phyloP scores from a whole-genome alignment of 2,329 filamentous ascomycete species.

The Xylariales sp. region DNA sequence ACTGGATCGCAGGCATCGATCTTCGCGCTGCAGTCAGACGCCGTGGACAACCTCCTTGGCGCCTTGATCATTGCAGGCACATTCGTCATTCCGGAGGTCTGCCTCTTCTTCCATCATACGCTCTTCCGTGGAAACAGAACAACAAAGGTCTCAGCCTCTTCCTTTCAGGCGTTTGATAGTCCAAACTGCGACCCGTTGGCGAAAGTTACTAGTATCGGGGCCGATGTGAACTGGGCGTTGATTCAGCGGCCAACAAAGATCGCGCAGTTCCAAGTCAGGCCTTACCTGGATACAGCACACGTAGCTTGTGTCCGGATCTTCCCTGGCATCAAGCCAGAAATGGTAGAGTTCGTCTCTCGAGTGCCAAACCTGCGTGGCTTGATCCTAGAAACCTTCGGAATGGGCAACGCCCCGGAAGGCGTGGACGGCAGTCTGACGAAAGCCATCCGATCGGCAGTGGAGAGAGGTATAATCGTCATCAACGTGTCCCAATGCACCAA shows the following conservation, averaged over 20 bases:
- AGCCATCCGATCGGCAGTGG: conserved; percentile 71
- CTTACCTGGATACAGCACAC: conserved; percentile 76
- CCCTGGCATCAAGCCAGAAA: conserved; percentile 87
- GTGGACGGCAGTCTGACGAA: conserved; percentile 73
- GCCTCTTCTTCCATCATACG: conserved; percentile 88
- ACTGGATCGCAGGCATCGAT: conserved; percentile 83
- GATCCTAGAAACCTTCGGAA: conserved; percentile 87
- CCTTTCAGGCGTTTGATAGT: conserved; percentile 81
- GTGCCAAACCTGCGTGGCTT: conserved; percentile 74
- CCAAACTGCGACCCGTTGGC: conserved; percentile 84
- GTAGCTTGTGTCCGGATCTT: conserved; percentile 88
- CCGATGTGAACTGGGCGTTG: conserved; percentile 75
- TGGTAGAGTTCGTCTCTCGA: conserved; percentile 79
- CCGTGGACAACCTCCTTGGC: conserved; percentile 83
- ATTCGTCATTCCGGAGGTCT: conserved; percentile 89
- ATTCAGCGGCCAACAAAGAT: conserved; percentile 71
- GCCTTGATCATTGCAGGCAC: conserved; percentile 87
- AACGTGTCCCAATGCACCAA: conserved; percentile 87
- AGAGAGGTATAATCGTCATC: conserved; percentile 78
- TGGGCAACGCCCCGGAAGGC: conserved; percentile 84
- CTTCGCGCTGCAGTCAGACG: conserved; percentile 85
- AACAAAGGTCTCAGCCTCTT: conserved; percentile 81
- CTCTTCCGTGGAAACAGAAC: conserved; percentile 84
- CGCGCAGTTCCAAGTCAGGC: conserved; percentile 68
- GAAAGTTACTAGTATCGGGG: conserved; percentile 73